Percentiles rank a stretch among this genome's conserved stretches.
Evolutionary conservation across 495 filamentous ascomycete genomes (phyloP).

Genomic region (Elaphomyces granulatus): DNA sequence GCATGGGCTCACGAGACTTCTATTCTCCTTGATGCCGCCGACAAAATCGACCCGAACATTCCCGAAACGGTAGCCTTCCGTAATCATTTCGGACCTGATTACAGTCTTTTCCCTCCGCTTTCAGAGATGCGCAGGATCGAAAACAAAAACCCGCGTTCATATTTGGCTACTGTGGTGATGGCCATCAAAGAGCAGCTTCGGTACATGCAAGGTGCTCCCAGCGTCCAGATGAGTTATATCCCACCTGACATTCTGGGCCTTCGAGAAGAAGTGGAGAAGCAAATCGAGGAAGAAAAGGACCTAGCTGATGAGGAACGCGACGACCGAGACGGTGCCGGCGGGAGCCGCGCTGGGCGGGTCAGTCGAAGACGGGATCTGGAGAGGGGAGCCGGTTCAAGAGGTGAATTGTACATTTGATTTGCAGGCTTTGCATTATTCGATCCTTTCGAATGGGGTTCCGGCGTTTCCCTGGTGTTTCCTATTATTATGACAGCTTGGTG

Average conservation of each 20-base stretch:
- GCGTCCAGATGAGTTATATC: constrained; percentile 70
- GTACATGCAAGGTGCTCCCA: constrained; percentile 72
- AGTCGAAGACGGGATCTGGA: constrained; percentile 30
- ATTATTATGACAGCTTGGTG: too few species aligned
- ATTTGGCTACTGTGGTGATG: constrained; percentile 57
- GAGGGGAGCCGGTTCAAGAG: constrained; percentile 24
- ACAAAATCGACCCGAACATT: constrained; percentile 55
- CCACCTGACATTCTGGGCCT: constrained; percentile 62
- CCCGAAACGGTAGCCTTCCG: constrained; percentile 61
- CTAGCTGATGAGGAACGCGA: constrained; percentile 39
- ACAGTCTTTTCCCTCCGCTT: constrained; percentile 60
- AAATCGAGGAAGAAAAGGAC: constrained; percentile 56
- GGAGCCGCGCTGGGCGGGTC: constrained; percentile 1
- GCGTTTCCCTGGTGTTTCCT: too few species aligned
- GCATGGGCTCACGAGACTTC: constrained; percentile 94
- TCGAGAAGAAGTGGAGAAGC: constrained; percentile 64
- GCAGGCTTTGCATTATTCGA: constrained; percentile 5
- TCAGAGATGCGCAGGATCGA: constrained; percentile 51
- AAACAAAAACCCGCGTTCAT: constrained; percentile 66
- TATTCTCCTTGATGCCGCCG: constrained; percentile 65
- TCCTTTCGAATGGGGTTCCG: too few species aligned
- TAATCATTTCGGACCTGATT: constrained; percentile 69
- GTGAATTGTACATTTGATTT: constrained; percentile 26
- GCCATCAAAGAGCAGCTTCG: constrained; percentile 73
- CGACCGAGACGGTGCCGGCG: constrained; percentile 25